Evolutionary conservation across 1,284 basidiomycete genomes (phyloP), one percentile per base, ranked within the genome.

Genomic region (Rhodotorula sp.): DNA sequence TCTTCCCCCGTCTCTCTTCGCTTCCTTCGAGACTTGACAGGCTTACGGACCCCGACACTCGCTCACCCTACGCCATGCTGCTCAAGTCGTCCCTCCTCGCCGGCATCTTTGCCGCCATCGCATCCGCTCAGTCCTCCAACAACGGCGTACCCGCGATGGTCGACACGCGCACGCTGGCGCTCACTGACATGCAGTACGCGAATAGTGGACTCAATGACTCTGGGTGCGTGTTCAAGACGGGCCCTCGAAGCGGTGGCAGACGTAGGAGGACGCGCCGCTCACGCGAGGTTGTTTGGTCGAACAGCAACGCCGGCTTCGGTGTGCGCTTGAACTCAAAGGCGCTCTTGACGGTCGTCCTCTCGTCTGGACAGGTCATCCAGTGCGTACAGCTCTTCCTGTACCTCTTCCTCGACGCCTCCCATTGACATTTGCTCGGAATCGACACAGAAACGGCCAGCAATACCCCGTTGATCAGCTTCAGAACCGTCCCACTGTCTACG

Each of bases 261-360:
- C 11, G 44, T 2, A n/a, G 27, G 24, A 29, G 34, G 54, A n/a
- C 32, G 47, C 51, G 64, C 24, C 30, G 30, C 52, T 54, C 24
- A 61, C 32, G 17, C n/a, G 30, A 52, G 13, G 27, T n/a, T 24
- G 29, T 32, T 10, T n/a, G 15, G 22, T 24, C 59, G n/a, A 24
- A 47, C 58, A 71, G 67, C 39, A 69, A 70, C 49, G 67, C 68
- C 20, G 73, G 73, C n/a, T 73, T 77, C 66, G 73, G 72, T 32
- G 54, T 74, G 39, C 36, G 67, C 15, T 70, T 77, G 34, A 60
- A 74, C n/a, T 60, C 75, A 19, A 62, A 56, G 27, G 76, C 71
- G 24, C 48, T 77, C 36, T 59, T 77, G 48, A 70, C 63, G 22
- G 67, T 76, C 56, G 49, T 52, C 19, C 75, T 75, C 64, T 60